Evolutionary conservation across 768 basidiomycete genomes (phyloP), one percentile per base, ranked within the genome.

Genomic region (Boletus reticuloceps): DNA sequence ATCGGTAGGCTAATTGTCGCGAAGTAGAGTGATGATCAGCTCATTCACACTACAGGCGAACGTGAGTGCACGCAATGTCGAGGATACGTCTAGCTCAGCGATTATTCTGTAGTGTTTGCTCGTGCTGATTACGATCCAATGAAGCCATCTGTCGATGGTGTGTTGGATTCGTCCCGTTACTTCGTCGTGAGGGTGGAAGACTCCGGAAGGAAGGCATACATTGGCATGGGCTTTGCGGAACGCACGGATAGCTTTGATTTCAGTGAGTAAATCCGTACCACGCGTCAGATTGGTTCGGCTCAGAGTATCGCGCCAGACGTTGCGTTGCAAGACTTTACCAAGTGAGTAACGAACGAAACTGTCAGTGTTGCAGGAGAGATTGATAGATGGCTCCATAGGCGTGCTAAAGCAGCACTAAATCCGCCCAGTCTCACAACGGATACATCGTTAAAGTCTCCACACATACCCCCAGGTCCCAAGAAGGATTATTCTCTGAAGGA

Each of bases 401-500:
- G 86, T 55, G 82, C 71, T 61, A 83, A 82, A 66, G 86, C 89
- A 44, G 77, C 79, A 17, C 75, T 86, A 29, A 82, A 87, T 58
- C 83, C 81, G 17, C 69, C 74, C 6, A 69, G 75, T 47, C 67
- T 82, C 7, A 66, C 73, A 10, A 63, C 75, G 10, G 74, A 76
- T 8, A 58, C 75, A 6, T 67, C 81, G 2, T 29, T 9, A 29
- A 29, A 29, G 9, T 87, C 89, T n/a, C 84, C 89, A 10, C 82
- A 87, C 60, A 61, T 89, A 53, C 87, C 92, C 13, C 57, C 79
- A 10, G 91, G 88, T 11, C 91, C 92, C 2, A 94, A 93, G 77
- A 91, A 92, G 71, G 94, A 98, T 62, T 97, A 94, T 72, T 89
- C 89, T 38, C 74, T 98, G 62, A 97, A 96, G 70, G 92, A 94